phyloP scores from a whole-genome alignment of 345 rosid genomes.

The Lepidium sativum region DNA sequence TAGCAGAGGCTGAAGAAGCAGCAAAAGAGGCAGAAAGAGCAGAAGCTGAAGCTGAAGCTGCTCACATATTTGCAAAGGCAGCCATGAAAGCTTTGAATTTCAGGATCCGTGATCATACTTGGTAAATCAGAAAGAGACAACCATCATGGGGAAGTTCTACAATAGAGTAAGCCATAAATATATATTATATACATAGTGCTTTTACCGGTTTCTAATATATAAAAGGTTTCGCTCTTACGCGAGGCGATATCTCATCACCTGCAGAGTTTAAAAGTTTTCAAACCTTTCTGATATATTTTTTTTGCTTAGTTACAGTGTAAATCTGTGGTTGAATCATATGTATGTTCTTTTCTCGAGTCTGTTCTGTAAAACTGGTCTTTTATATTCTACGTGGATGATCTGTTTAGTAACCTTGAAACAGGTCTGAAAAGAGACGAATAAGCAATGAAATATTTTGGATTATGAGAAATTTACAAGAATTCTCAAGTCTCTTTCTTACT shows the following conservation, averaged over 20 bases:
- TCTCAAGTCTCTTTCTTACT: conserved; percentile 27
- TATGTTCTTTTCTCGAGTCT: conserved; percentile 4
- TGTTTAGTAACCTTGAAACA: neutral
- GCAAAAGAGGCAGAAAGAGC: conserved; percentile 93
- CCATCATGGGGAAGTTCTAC: neutral
- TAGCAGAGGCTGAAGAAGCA: conserved; percentile 92
- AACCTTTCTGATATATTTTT: neutral
- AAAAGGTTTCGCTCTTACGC: neutral
- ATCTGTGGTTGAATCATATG: conserved; percentile 13
- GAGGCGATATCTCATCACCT: conserved; percentile 23
- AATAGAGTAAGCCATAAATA: conserved; percentile 14
- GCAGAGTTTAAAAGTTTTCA: conserved; percentile 8
- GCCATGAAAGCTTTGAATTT: conserved; percentile 62
- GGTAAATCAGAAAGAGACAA: conserved; percentile 27
- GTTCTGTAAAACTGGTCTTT: neutral
- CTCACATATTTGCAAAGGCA: conserved; percentile 72
- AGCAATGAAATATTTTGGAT: neutral
- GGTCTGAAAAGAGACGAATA: conserved; percentile 6
- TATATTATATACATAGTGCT: neutral
- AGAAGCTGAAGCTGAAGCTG: conserved; percentile 98
- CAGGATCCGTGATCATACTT: conserved; percentile 33
- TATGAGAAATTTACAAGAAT: conserved; percentile 1
- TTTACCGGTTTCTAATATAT: neutral
- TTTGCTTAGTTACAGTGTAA: conserved; percentile 19
- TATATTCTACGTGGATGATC: conserved; percentile 3